phyloP scores from a whole-genome alignment of 2,329 filamentous ascomycete species.

The Sclerotinia minor region DNA sequence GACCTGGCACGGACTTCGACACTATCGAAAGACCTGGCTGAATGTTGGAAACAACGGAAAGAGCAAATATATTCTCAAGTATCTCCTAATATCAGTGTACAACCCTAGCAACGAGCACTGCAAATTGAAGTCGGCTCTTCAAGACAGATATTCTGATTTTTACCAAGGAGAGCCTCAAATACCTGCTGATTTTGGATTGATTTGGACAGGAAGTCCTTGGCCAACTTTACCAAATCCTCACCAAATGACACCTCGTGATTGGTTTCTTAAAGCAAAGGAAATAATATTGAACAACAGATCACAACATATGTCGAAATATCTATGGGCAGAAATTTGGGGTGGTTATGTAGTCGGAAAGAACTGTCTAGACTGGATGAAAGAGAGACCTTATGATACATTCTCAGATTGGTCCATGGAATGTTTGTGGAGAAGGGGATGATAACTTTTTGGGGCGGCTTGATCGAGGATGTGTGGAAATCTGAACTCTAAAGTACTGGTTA shows the following conservation, averaged over 20 bases:
- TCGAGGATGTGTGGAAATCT: too few relatives aligned
- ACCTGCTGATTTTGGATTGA: background rate
- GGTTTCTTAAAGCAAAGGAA: background rate
- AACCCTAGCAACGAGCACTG: background rate
- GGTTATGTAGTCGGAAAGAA: background rate
- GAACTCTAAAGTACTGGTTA: background rate
- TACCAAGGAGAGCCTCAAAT: background rate
- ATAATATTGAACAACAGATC: background rate
- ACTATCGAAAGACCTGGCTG: background rate
- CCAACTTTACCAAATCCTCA: background rate
- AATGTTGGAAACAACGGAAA: background rate
- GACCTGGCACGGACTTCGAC: background rate
- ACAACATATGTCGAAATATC: accelerated
- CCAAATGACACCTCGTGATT: background rate
- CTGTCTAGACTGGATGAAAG: background rate
- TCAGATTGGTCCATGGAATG: background rate
- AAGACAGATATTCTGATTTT: background rate
- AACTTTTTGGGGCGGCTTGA: background rate
- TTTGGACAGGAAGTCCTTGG: background rate
- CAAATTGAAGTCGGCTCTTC: background rate
- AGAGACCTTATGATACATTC: background rate
- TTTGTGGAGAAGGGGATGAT: too few relatives aligned
- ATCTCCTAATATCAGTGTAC: background rate
- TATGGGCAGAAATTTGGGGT: background rate
- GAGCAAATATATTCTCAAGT: background rate